Conservation (phyloP, 2,329 filamentous ascomycete genomes). For the Fusarium abutilonis region DNA sequence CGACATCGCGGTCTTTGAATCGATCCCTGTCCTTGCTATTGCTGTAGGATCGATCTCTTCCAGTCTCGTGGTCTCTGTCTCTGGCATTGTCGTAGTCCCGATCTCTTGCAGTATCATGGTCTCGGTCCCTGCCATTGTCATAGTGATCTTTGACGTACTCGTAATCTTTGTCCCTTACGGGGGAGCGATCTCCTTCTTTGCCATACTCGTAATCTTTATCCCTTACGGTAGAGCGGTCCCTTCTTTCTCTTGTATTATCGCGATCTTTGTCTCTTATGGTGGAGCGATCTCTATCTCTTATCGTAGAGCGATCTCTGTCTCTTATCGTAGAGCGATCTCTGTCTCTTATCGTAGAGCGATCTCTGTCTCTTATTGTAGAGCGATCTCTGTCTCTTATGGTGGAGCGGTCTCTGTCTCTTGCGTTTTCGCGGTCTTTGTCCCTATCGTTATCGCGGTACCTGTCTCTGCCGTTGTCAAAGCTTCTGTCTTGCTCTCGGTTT, state of each 20-base stretch:
- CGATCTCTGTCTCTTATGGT: conserved; percentile 30
- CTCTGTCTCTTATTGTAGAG: conserved; percentile 13
- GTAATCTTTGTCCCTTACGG: too few relatives aligned
- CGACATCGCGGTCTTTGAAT: conserved; percentile 29
- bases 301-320: conserved; percentile 9
- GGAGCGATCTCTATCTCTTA: conserved; percentile 28
- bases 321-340: neutral
- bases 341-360: too few relatives aligned
- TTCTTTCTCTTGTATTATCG: neutral
- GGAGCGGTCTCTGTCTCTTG: conserved; percentile 5
- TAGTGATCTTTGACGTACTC: neutral
- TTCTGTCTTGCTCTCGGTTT: conserved; percentile 8
- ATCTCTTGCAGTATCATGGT: conserved; percentile 9
- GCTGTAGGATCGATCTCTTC: too few relatives aligned
- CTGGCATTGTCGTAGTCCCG: conserved; percentile 3
- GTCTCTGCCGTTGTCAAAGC: neutral
- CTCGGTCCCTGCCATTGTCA: conserved; percentile 20
- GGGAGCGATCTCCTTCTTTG: conserved; percentile 7
- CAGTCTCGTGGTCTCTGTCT: conserved; percentile 4
- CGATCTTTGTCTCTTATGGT: conserved; percentile 17
- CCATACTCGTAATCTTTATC: conserved; percentile 12
- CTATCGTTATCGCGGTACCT: conserved; percentile 5
- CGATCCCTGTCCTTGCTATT: conserved; percentile 9
- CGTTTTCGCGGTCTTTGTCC: conserved; percentile 9
- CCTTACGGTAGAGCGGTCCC: neutral